phyloP scores from a whole-genome alignment of 2,329 filamentous ascomycete genomes.

The Anthostomella pinea region DNA sequence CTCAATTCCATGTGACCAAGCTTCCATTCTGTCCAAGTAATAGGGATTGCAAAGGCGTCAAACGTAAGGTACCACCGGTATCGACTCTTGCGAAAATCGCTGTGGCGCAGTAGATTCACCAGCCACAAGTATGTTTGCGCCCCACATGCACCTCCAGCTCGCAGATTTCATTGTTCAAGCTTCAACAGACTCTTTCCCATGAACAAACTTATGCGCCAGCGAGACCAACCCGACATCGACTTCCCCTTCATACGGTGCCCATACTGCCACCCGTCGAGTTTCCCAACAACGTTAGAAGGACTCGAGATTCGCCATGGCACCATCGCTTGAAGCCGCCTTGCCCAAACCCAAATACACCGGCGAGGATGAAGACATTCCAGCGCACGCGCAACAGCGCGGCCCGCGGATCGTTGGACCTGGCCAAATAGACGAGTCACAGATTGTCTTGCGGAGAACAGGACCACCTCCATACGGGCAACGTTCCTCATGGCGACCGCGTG shows the following conservation, averaged over 20 bases:
- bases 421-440: constrained; percentile 79
- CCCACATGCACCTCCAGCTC: constrained; percentile 12
- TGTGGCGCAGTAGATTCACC: constrained; percentile 9
- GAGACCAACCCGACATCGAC: no score
- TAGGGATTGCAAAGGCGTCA: no score
- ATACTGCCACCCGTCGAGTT: no score
- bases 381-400: constrained; percentile 70
- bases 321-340: constrained; percentile 73
- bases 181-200: constrained; percentile 20
- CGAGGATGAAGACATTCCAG: constrained; percentile 78
- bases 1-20: no score
- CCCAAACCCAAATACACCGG: constrained; percentile 90
- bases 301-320: constrained; percentile 50
- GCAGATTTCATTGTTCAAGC: no score
- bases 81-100: background rate
- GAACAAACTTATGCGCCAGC: constrained; percentile 2
- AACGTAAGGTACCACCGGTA: background rate
- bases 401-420: constrained; percentile 78
- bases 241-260: no score
- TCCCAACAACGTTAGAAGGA: constrained; percentile 7
- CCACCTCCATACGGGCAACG: constrained; percentile 87
- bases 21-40: background rate
- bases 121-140: constrained; percentile 8
- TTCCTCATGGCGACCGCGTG: constrained; percentile 84
- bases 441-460: constrained; percentile 76